phyloP scores from a whole-genome alignment of 2,329 filamentous ascomycete species.

The Xylariomycetidae sp. region DNA sequence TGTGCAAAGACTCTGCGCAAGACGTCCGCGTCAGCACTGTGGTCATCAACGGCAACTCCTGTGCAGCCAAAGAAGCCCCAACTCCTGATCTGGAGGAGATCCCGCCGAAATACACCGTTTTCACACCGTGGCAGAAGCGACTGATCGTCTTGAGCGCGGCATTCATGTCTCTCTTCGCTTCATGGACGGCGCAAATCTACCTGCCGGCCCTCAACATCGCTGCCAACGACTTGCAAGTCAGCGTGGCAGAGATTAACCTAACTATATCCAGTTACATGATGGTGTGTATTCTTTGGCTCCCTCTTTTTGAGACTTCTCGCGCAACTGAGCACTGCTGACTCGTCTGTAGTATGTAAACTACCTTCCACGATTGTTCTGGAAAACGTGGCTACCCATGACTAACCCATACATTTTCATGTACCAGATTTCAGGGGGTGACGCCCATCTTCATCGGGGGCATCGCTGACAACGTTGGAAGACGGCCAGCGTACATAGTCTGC shows the following conservation, averaged over 20 bases:
- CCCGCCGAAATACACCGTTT: conserved; percentile 13
- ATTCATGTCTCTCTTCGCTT: conserved; percentile 20
- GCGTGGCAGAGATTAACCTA: conserved; percentile 21
- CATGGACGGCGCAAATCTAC: conserved; percentile 22
- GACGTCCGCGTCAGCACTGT: conserved; percentile 12
- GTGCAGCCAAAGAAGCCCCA: conserved; percentile 6
- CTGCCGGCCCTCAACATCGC: conserved; percentile 19
- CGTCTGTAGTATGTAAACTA: not conserved
- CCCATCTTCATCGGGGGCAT: conserved; percentile 44
- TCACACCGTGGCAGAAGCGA: conserved; percentile 15
- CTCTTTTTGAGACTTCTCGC: not conserved
- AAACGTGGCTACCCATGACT: not conserved
- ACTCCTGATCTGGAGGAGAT: conserved; percentile 8
- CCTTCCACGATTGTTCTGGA: not conserved
- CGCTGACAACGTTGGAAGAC: conserved; percentile 39
- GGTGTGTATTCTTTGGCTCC: too few relatives aligned
- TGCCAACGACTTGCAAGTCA: conserved; percentile 17
- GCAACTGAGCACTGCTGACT: not conserved
- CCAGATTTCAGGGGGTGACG: conserved; percentile 46
- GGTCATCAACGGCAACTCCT: conserved; percentile 5
- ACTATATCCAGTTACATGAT: conserved; percentile 35
- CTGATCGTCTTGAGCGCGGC: conserved; percentile 20
- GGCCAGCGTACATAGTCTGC: conserved; percentile 39
- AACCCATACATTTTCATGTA: too few relatives aligned
- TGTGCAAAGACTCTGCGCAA: conserved; percentile 11